Evolutionary conservation across 2,329 filamentous ascomycete genomes (phyloP).

Genomic region (Aspergillus puulaauensis): DNA sequence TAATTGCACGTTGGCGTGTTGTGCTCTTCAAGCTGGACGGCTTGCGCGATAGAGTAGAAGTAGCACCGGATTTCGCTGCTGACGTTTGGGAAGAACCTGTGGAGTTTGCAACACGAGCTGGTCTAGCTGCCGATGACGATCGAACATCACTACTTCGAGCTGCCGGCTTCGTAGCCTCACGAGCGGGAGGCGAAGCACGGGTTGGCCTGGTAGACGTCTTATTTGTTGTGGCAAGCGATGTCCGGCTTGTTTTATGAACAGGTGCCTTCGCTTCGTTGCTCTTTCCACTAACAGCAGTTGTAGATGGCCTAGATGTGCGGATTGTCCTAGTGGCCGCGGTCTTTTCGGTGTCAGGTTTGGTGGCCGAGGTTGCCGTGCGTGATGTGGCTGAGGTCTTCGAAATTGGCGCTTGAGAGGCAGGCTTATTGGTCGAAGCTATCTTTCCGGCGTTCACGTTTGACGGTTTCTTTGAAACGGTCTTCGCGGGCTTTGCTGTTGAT

Average conservation of each 20-base stretch:
- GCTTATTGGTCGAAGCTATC: constrained; percentile 13
- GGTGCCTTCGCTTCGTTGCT: constrained; percentile 29
- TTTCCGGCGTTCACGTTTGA: constrained; percentile 32
- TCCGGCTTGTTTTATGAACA: constrained; percentile 32
- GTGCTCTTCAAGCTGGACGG: constrained; percentile 35
- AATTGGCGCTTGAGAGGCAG: constrained; percentile 21
- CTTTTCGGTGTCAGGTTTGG: constrained; percentile 19
- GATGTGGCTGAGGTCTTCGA: constrained; percentile 22
- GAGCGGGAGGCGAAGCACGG: constrained; percentile 31
- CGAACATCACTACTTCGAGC: constrained; percentile 30
- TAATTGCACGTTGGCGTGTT: constrained; percentile 23
- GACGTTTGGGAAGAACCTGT: constrained; percentile 43
- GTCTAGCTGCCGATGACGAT: constrained; percentile 41
- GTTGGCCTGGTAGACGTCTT: constrained; percentile 28
- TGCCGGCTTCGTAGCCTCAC: constrained; percentile 26
- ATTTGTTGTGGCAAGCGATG: constrained; percentile 28
- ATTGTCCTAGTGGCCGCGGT: constrained; percentile 13
- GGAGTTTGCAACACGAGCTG: constrained; percentile 42
- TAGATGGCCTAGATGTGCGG: constrained; percentile 26
- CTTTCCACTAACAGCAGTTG: constrained; percentile 27
- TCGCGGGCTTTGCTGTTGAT: constrained; percentile 21
- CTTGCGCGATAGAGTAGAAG: constrained; percentile 33
- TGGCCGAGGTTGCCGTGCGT: constrained; percentile 21
- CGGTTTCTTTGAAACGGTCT: constrained; percentile 31
- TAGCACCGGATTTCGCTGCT: constrained; percentile 30